Percentiles rank a stretch among this genome's conserved stretches.
Evolutionary conservation across 164 flowering plant genomes (phyloP).

Genomic region (Sextonia rubra): DNA sequence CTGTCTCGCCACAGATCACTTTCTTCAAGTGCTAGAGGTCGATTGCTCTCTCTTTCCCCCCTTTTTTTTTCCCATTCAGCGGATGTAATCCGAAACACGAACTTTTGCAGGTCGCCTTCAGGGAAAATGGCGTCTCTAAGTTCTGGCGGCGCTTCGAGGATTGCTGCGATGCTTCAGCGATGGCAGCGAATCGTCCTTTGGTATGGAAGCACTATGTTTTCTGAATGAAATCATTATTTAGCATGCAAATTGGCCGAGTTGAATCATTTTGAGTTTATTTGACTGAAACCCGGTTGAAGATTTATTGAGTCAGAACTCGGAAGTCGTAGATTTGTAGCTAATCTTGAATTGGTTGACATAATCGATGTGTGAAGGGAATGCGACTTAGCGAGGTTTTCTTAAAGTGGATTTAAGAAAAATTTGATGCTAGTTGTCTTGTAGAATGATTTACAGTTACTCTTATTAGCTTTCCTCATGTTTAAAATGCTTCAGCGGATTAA

Average conservation of each 20-base stretch:
- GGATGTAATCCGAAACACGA: too few relatives aligned
- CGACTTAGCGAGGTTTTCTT: not conserved
- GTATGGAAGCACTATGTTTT: conserved; percentile 20
- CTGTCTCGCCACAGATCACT: conserved; percentile 63
- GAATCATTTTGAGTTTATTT: not conserved
- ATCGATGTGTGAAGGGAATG: not conserved
- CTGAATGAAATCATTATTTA: not conserved
- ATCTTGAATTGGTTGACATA: not conserved
- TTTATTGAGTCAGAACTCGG: not conserved
- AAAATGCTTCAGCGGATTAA: conserved; percentile 26
- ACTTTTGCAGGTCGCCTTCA: conserved; percentile 57
- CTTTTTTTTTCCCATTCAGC: not conserved
- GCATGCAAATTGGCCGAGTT: not conserved
- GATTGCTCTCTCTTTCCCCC: not conserved
- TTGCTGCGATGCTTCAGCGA: conserved; percentile 25
- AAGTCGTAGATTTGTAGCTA: not conserved
- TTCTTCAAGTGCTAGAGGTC: conserved; percentile 69
- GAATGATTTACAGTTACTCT: not conserved
- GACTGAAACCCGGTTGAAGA: not conserved
- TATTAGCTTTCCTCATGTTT: not conserved
- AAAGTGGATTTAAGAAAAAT: too few relatives aligned
- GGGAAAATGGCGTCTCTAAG: conserved; percentile 50
- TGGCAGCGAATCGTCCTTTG: conserved; percentile 13
- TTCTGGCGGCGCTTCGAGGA: conserved; percentile 80
- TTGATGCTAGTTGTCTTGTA: not conserved